These are phyloP conservation scores for Cryptococcus deneoformans DNA, from an alignment of 1,284 basidiomycete species.

Conservation along the genomic window DNA sequence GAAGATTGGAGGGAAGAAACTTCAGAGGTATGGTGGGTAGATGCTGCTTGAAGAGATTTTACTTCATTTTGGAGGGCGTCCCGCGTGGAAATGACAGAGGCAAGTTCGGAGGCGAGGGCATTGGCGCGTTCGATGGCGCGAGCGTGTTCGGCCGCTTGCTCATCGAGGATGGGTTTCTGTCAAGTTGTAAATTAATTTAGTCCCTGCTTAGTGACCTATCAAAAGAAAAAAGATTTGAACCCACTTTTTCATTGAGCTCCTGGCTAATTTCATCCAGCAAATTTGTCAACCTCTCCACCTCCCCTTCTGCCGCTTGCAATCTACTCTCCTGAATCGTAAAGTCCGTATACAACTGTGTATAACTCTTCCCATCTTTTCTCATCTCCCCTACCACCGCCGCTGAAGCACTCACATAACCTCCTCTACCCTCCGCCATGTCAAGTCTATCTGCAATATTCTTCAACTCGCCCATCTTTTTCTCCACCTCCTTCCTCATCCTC, in stretches of 20 bases:
- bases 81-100: conserved; percentile 67
- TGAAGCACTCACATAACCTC: conserved; percentile 64
- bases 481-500: conserved; percentile 45
- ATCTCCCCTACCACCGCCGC: conserved; percentile 76
- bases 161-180: conserved; percentile 82
- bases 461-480: conserved; percentile 49
- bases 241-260: conserved; percentile 83
- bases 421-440: conserved; percentile 34
- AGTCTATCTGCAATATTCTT: conserved; percentile 47
- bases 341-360: conserved; percentile 69
- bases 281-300: conserved; percentile 76
- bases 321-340: conserved; percentile 79
- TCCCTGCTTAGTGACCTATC: not conserved
- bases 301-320: conserved; percentile 67
- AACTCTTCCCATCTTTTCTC: conserved; percentile 59
- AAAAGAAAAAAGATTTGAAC: conserved; percentile 26
- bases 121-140: conserved; percentile 70
- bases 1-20: conserved; percentile 70
- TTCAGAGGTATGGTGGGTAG: conserved; percentile 63
- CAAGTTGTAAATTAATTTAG: not conserved
- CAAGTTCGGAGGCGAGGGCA: conserved; percentile 74
- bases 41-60: conserved; percentile 59
- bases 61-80: conserved; percentile 29
- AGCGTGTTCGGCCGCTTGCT: conserved; percentile 82
- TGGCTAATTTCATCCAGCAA: conserved; percentile 54